Evolutionary conservation across 208 protist species (phyloP), one percentile per base, ranked within the genome.

Genomic region (Leishmania tarentolae): DNA sequence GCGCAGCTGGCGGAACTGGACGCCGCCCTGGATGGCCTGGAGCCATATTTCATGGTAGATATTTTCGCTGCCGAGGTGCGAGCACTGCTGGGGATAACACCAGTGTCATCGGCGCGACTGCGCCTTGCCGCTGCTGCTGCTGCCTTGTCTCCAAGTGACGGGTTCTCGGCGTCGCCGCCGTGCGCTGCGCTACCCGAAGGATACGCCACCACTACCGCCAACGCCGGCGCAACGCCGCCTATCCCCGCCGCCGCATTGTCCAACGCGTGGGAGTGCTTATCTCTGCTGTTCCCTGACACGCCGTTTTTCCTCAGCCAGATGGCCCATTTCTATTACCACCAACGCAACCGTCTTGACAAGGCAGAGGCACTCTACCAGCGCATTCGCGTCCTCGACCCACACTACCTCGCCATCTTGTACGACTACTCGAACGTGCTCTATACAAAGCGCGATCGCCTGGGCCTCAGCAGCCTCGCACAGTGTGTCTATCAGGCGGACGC

Each of bases 381-480:
- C n/a, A 76, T 99, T 7, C 90, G 92, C 52, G 76, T 84, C 61
- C 40, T 61, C 13, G 94, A 99, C 81, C 98, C 98, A 47, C 95
- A 98, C 83, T 89, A 96, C 35, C 90, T 99, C 11, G 98, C 99
- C 42, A 83, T 88, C 76, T 88, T 99, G 65, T 97, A 99, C 79
- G 92, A 96, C 66, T 99, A 99, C 85, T 99, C 95, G 47, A 99
- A 99, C 88, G 97, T 99, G 31, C 92, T 99, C n/a, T 99, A 99
- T 79, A 97, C 99, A 21, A 87, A 92, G 61, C 88, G 91, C n/a
- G 94, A 98, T 40, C 95, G 87, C 24, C 86, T 97, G 37, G 83
- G 84, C n/a, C 82, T 99, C 31, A 93, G 87, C 81, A 90, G 89
- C 75, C 87, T 99, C 44, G 99, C 98, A 4, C 98, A 99, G 81